Evolutionary conservation across 202 grass and related monocot species (phyloP).

Genomic region (Elaeis oleifera): DNA sequence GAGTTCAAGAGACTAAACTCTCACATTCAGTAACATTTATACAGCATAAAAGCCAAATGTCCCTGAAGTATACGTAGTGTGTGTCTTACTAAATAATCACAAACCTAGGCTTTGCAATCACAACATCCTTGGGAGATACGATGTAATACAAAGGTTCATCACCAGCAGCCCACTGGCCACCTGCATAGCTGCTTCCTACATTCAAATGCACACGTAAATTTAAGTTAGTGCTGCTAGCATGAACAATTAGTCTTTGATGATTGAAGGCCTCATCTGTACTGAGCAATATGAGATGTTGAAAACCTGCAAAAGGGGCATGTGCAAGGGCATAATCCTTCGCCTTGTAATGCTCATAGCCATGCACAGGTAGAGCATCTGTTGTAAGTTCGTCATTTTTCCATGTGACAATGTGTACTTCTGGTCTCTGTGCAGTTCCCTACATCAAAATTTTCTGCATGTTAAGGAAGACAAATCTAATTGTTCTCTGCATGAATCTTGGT

Average conservation of each 20-base stretch:
- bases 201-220: constrained; percentile 15
- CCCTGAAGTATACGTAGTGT: neutral
- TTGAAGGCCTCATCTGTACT: too few species aligned
- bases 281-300: neutral
- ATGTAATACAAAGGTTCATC: constrained; percentile 98
- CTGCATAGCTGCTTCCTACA: constrained; percentile 94
- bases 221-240: constrained; percentile 1
- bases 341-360: constrained; percentile 95
- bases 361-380: constrained; percentile 91
- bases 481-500: too few species aligned
- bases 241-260: too few species aligned
- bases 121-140: constrained; percentile 96
- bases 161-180: constrained; percentile 90
- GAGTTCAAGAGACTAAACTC: too few species aligned
- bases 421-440: constrained; percentile 85
- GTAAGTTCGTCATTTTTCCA: constrained; percentile 98
- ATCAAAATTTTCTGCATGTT: neutral
- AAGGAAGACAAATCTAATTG: too few species aligned
- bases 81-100: constrained; percentile 30
- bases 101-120: constrained; percentile 90
- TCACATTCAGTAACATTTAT: too few species aligned
- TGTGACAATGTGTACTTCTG: constrained; percentile 90
- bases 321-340: constrained; percentile 96
- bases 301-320: constrained; percentile 93
- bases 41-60: too few species aligned